Evolutionary conservation across 179 eudicot genomes (phyloP).

Genomic region (Amaranthus tricolor): DNA sequence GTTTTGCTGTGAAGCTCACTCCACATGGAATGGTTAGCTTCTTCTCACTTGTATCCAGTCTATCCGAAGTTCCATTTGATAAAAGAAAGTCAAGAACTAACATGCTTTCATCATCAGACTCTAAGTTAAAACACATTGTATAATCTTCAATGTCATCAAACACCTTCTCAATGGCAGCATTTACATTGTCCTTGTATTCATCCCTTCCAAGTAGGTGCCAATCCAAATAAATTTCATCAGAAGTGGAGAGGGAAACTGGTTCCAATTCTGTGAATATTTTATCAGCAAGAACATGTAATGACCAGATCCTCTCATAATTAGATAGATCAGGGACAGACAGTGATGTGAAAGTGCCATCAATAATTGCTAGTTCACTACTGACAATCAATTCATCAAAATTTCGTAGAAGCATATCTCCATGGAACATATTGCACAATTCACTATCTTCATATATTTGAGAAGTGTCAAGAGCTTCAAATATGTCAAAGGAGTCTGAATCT

Average conservation of each 20-base stretch:
- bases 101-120: constrained; percentile 35
- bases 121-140: constrained; percentile 23
- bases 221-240: constrained; percentile 87
- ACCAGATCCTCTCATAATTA: constrained; percentile 44
- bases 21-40: constrained; percentile 40
- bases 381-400: constrained; percentile 64
- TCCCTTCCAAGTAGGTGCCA: constrained; percentile 70
- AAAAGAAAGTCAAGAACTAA: constrained; percentile 48
- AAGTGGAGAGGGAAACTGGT: constrained; percentile 53
- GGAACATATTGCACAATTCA: constrained; percentile 49
- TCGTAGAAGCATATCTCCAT: constrained; percentile 38
- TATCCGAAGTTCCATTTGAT: constrained; percentile 37
- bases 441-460: constrained; percentile 29
- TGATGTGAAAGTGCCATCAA: constrained; percentile 74
- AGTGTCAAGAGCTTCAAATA: constrained; percentile 38
- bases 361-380: constrained; percentile 56
- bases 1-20: constrained; percentile 23
- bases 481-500: constrained; percentile 36
- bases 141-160: constrained; percentile 49
- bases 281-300: constrained; percentile 35
- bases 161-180: constrained; percentile 46
- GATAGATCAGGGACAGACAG: constrained; percentile 67
- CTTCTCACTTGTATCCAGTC: constrained; percentile 34
- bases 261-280: constrained; percentile 44
- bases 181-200: constrained; percentile 37